phyloP scores from a whole-genome alignment of 1,139 yeast genomes.

The Magnusiomyces fungicola region DNA sequence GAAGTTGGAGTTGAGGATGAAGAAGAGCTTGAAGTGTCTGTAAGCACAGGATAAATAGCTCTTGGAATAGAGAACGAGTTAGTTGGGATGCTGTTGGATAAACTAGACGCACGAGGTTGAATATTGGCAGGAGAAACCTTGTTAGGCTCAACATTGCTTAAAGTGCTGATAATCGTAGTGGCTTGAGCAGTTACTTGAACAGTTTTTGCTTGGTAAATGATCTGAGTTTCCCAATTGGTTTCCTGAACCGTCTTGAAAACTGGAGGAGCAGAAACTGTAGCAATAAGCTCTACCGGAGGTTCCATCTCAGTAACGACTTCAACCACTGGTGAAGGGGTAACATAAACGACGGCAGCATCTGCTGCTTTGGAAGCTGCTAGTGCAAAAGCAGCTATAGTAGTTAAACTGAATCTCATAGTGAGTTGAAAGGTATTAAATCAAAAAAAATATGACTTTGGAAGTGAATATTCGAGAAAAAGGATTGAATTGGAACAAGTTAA shows the following conservation, averaged over 20 bases:
- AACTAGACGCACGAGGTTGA: conserved; percentile 15
- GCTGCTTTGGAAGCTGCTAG: conserved; percentile 9
- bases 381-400: conserved; percentile 7
- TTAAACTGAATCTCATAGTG: conserved; percentile 10
- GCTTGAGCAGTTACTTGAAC: conserved; percentile 23
- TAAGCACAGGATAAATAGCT: conserved; percentile 8
- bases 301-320: conserved; percentile 18
- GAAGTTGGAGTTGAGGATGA: conserved; percentile 8
- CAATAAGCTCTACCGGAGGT: conserved; percentile 18
- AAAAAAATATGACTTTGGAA: too few species aligned
- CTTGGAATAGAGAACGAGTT: conserved; percentile 25
- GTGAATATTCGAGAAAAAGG: too few species aligned
- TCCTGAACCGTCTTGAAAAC: conserved; percentile 23
- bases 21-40: conserved; percentile 6
- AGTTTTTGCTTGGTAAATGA: conserved; percentile 27
- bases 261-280: conserved; percentile 22
- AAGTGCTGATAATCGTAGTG: conserved; percentile 27
- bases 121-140: conserved; percentile 25
- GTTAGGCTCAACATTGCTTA: conserved; percentile 24
- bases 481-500: too few species aligned
- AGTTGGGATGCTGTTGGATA: conserved; percentile 20
- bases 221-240: conserved; percentile 26
- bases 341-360: conserved; percentile 19
- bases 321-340: conserved; percentile 16
- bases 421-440: too few species aligned